phyloP scores from a whole-genome alignment of 495 filamentous ascomycete genomes.

The Melanomma pulvis-pyrius region DNA sequence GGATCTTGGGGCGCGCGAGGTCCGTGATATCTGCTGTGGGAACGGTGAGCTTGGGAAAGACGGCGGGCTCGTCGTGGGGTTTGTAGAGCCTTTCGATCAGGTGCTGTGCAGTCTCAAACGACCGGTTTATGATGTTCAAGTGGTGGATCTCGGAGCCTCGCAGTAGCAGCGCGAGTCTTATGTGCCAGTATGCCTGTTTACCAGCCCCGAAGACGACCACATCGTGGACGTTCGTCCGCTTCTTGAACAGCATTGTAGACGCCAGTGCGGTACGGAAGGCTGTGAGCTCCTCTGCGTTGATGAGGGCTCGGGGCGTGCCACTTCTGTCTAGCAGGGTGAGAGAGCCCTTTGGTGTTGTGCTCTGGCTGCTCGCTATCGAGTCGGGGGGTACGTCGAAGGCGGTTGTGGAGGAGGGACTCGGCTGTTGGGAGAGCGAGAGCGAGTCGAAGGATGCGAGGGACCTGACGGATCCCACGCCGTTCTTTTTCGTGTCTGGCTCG shows the following conservation, averaged over 20 bases:
- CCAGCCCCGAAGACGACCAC: constrained; percentile 88
- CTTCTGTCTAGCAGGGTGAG: constrained; percentile 70
- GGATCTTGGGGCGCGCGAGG: constrained; percentile 60
- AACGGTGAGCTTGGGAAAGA: constrained; percentile 8
- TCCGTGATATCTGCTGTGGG: constrained; percentile 7
- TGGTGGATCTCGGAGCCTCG: constrained; percentile 71
- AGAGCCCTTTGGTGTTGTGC: constrained; percentile 73
- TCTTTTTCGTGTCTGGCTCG: constrained; percentile 23
- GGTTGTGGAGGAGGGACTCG: constrained; percentile 21
- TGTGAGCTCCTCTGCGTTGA: constrained; percentile 85
- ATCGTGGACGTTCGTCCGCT: constrained; percentile 69
- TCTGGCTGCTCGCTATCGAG: constrained; percentile 38
- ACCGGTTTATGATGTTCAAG: constrained; percentile 78
- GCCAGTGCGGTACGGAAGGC: constrained; percentile 92
- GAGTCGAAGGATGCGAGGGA: constrained; percentile 29
- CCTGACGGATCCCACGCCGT: constrained; percentile 2
- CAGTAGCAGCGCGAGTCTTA: constrained; percentile 76
- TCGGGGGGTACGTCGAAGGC: constrained; percentile 25
- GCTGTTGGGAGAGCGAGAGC: constrained; percentile 31
- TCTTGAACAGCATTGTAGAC: constrained; percentile 71
- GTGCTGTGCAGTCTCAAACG: constrained; percentile 61
- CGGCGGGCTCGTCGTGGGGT: constrained; percentile 8
- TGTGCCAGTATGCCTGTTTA: constrained; percentile 91
- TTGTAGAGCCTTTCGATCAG: constrained; percentile 62
- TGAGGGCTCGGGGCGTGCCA: constrained; percentile 73